Conservation (phyloP, 441 rosid genomes). For the Erysimum cheiri region DNA sequence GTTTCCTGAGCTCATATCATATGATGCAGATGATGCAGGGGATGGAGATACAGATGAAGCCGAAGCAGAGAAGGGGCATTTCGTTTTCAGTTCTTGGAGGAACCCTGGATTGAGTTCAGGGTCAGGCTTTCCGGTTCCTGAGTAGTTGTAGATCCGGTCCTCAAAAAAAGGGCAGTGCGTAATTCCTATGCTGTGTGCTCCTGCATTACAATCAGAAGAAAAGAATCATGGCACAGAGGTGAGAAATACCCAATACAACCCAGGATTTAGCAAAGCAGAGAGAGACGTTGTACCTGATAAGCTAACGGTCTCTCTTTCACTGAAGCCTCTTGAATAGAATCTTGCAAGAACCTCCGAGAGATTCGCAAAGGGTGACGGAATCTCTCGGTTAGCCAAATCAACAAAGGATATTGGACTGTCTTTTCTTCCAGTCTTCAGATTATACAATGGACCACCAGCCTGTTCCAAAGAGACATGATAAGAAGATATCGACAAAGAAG, state of each 20-base stretch:
- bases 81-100: constrained; percentile 53
- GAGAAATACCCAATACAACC: too few species aligned
- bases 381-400: constrained; percentile 49
- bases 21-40: constrained; percentile 33
- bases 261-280: too few species aligned
- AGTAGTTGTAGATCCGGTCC: constrained; percentile 62
- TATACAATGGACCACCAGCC: constrained; percentile 86
- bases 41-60: constrained; percentile 32
- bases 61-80: constrained; percentile 47
- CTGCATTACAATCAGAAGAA: constrained; percentile 43
- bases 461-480: constrained; percentile 34
- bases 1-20: constrained; percentile 10
- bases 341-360: constrained; percentile 56
- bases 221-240: not conserved
- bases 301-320: constrained; percentile 70
- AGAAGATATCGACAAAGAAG: constrained; percentile 3
- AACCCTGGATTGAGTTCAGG: constrained; percentile 64
- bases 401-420: constrained; percentile 54
- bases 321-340: constrained; percentile 69
- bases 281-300: constrained; percentile 32
- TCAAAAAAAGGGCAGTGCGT: constrained; percentile 65
- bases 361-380: constrained; percentile 52
- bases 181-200: constrained; percentile 74
- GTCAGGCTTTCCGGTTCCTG: constrained; percentile 64
- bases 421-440: constrained; percentile 66